Percentiles rank a stretch among this genome's conserved stretches.
Evolutionary conservation across 306 rosid species (phyloP).

Genomic region (Crotalaria pallida): DNA sequence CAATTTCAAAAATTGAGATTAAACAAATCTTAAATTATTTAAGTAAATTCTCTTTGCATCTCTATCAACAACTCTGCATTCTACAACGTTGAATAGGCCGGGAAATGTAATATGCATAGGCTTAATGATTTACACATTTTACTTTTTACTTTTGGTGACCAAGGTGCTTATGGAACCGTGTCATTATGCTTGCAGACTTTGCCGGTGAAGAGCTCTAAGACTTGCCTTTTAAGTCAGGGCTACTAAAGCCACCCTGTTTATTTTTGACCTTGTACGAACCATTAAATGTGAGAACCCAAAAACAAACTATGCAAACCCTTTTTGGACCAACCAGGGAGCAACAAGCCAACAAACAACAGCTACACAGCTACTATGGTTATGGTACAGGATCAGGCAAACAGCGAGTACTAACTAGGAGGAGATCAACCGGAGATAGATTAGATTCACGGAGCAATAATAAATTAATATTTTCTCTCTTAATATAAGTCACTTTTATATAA

Average conservation of each 20-base stretch:
- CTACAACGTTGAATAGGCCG: slow-evolving; percentile 35
- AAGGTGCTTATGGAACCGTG: slow-evolving; percentile 44
- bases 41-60: not conserved
- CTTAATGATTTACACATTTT: slow-evolving; percentile 41
- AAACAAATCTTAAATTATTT: too few relatives aligned
- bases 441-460: too few relatives aligned
- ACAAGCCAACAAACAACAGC: slow-evolving; percentile 26
- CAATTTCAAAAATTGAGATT: not conserved
- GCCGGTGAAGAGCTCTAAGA: slow-evolving; percentile 26
- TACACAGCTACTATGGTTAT: slow-evolving; percentile 3
- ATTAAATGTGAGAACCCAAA: not conserved
- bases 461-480: too few relatives aligned
- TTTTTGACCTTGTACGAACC: slow-evolving; percentile 18
- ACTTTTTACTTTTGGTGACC: slow-evolving; percentile 49
- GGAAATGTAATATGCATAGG: slow-evolving; percentile 29
- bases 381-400: slow-evolving; percentile 6
- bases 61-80: not conserved
- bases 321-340: slow-evolving; percentile 48
- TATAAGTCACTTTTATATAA: too few relatives aligned
- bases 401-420: not conserved
- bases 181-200: slow-evolving; percentile 38
- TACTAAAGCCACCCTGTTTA: slow-evolving; percentile 1
- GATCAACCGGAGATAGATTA: not conserved
- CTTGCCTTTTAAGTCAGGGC: slow-evolving; percentile 31
- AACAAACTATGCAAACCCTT: slow-evolving; percentile 21